A percentile compares a stretch with the other conserved stretches of the same genome.
Evolutionary conservation across 495 filamentous ascomycete species (phyloP).

Genomic region (Friedmanniomyces simplex): DNA sequence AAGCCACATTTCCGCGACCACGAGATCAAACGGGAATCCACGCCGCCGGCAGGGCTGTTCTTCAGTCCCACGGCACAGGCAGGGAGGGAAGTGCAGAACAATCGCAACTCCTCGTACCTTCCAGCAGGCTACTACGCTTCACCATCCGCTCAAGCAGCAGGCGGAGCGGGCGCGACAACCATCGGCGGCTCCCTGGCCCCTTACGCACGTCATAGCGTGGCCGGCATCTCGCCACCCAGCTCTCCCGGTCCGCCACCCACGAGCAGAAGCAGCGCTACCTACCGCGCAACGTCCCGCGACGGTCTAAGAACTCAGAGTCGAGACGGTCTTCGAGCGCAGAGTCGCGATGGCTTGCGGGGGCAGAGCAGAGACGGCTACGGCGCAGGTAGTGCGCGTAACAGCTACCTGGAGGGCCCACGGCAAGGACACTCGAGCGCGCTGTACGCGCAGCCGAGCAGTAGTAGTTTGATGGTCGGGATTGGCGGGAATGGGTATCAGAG

Average conservation of each 20-base stretch:
- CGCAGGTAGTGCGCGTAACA: not conserved
- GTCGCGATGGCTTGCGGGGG: not conserved
- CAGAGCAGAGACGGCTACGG: constrained; percentile 3
- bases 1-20: constrained; percentile 32
- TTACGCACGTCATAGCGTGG: constrained; percentile 40
- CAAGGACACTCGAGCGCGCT: constrained; percentile 1
- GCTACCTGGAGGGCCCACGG: constrained; percentile 4
- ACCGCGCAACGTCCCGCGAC: constrained; percentile 9
- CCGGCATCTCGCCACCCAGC: constrained; percentile 26
- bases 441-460: constrained; percentile 16
- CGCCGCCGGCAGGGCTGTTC: constrained; percentile 58
- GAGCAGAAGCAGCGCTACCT: constrained; percentile 21
- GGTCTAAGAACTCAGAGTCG: not conserved
- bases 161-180: constrained; percentile 38
- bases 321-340: not conserved
- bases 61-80: constrained; percentile 81
- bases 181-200: constrained; percentile 43
- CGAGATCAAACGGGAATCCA: constrained; percentile 25
- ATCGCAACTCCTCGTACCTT: constrained; percentile 58
- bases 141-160: constrained; percentile 42
- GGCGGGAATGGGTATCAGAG: constrained; percentile 17
- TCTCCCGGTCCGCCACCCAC: constrained; percentile 56
- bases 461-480: constrained; percentile 19
- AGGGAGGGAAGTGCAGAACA: constrained; percentile 24
- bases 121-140: constrained; percentile 90